Percentiles rank a stretch among this genome's conserved stretches.
phyloP scores from a whole-genome alignment of 495 filamentous ascomycete genomes.

The Xylaria cubensis region DNA sequence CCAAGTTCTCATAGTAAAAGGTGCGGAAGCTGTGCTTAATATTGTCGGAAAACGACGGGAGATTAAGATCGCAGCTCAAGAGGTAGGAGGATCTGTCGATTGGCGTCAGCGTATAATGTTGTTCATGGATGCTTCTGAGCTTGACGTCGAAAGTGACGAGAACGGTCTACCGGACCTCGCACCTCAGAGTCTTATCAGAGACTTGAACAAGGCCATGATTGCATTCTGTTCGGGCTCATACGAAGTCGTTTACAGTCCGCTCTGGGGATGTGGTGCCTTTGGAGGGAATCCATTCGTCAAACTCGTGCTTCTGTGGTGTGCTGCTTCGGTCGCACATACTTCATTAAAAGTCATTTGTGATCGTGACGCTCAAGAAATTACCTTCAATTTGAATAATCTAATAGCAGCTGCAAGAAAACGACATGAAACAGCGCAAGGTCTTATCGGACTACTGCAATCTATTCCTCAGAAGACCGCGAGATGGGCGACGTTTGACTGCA shows the following conservation, averaged over 20 bases:
- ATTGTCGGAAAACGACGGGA: slow-evolving; percentile 8
- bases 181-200: slow-evolving; percentile 28
- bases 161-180: slow-evolving; percentile 29
- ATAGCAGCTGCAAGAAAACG: too few relatives aligned
- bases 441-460: not conserved
- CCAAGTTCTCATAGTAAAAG: not conserved
- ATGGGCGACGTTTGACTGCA: slow-evolving; percentile 3
- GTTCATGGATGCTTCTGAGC: slow-evolving; percentile 42
- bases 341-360: slow-evolving; percentile 33
- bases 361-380: not conserved
- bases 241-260: slow-evolving; percentile 28
- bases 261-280: slow-evolving; percentile 42
- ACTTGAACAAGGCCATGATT: slow-evolving; percentile 32
- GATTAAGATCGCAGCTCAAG: slow-evolving; percentile 1
- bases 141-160: slow-evolving; percentile 31
- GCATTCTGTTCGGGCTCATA: slow-evolving; percentile 30
- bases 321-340: slow-evolving; percentile 32
- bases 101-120: slow-evolving; percentile 34
- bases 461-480: slow-evolving; percentile 14
- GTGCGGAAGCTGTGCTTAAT: slow-evolving; percentile 4
- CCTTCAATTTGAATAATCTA: not conserved
- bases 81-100: slow-evolving; percentile 11
- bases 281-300: slow-evolving; percentile 39
- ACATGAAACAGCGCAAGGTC: not conserved
- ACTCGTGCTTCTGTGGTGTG: slow-evolving; percentile 36